A percentile compares a stretch with the other conserved stretches of the same genome.
These are phyloP conservation scores for Talaromyces albobiverticillius DNA, from an alignment of 2,329 filamentous ascomycete genomes.

Conservation along the genomic window DNA sequence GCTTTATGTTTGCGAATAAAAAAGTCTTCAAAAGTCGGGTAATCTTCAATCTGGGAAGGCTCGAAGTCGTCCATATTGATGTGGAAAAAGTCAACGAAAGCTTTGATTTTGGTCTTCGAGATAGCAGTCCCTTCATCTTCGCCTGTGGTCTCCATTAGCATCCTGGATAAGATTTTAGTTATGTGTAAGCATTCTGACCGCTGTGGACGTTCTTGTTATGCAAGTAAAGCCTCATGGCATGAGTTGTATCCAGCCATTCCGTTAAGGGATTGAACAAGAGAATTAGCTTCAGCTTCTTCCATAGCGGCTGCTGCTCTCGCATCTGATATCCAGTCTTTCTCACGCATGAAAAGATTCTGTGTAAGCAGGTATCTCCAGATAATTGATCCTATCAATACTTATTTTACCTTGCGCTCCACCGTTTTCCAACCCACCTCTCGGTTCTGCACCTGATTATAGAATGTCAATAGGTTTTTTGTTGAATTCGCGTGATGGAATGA, in stretches of 20 bases:
- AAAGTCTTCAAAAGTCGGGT: conserved; percentile 39
- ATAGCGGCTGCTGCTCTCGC: conserved; percentile 39
- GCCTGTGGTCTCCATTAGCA: not conserved
- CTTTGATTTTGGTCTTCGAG: conserved; percentile 34
- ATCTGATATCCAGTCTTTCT: conserved; percentile 16
- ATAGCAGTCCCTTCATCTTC: conserved; percentile 23
- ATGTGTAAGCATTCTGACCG: conserved; percentile 20
- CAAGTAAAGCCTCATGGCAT: conserved; percentile 35
- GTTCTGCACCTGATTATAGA: not conserved
- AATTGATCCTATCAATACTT: not conserved
- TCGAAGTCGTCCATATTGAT: conserved; percentile 40
- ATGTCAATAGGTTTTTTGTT: not conserved
- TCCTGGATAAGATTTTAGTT: not conserved
- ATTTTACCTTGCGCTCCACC: not conserved
- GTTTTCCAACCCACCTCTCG: conserved; percentile 3
- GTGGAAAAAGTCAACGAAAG: conserved; percentile 35
- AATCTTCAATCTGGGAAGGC: conserved; percentile 32
- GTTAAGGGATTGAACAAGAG: conserved; percentile 41
- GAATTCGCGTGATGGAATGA: not conserved
- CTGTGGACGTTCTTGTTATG: conserved; percentile 33
- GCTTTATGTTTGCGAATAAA: conserved; percentile 34
- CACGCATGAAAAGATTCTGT: not conserved
- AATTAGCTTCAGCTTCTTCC: conserved; percentile 42
- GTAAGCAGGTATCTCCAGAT: not conserved
- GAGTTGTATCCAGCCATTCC: conserved; percentile 41